These are phyloP conservation scores for Elaeagnus macrophylla DNA, from an alignment of 306 rosid species.

Conservation along the genomic window DNA sequence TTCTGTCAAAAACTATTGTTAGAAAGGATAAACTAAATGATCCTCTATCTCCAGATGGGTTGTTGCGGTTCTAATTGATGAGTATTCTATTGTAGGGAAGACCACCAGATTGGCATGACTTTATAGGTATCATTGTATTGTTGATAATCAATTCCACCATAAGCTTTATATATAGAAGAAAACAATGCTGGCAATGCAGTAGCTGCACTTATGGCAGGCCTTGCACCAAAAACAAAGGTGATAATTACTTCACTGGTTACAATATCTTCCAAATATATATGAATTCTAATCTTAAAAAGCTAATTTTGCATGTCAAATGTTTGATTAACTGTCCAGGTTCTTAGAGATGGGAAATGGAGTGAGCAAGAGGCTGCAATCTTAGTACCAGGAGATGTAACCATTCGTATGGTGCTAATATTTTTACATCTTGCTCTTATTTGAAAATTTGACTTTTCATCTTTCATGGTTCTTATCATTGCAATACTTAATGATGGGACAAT, in stretches of 20 bases:
- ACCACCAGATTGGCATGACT: constrained; percentile 93
- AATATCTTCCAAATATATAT: background rate
- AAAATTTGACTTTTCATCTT: too few relatives aligned
- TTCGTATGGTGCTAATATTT: too few relatives aligned
- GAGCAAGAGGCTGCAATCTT: constrained; percentile 72
- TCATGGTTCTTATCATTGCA: too few relatives aligned
- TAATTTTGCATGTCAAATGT: background rate
- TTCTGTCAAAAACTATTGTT: too few relatives aligned
- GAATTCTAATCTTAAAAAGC: background rate
- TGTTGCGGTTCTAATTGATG: background rate
- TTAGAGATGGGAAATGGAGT: constrained; percentile 80
- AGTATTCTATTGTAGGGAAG: constrained; percentile 32
- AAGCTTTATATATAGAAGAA: constrained; percentile 81
- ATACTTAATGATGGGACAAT: too few relatives aligned
- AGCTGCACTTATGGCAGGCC: constrained; percentile 90
- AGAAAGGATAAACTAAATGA: too few relatives aligned
- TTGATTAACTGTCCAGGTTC: constrained; percentile 28
- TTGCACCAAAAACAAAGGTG: constrained; percentile 87
- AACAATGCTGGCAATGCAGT: constrained; percentile 96
- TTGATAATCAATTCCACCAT: constrained; percentile 72
- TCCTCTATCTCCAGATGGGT: too few relatives aligned
- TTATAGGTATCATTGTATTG: constrained; percentile 53
- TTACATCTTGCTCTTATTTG: too few relatives aligned
- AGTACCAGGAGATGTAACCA: constrained; percentile 87
- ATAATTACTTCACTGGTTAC: background rate